These are phyloP conservation scores for Kickxella alabastrina DNA, from an alignment of 192 early-diverging fungal species.

Conservation along the genomic window DNA sequence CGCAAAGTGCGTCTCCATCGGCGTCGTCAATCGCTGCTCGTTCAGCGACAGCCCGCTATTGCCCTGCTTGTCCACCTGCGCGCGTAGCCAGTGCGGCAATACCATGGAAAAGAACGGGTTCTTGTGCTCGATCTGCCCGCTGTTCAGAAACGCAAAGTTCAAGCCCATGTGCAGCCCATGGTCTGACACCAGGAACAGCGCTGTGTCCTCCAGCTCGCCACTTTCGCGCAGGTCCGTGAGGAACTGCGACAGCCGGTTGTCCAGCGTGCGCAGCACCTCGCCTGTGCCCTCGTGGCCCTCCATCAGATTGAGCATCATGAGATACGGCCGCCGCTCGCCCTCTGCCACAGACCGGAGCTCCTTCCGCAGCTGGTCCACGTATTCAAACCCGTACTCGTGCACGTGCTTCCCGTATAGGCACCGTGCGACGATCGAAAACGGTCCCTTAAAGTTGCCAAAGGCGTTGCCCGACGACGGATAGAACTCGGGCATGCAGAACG, in stretches of 20 bases:
- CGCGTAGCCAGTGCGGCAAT: conserved; percentile 21
- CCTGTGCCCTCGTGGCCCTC: conserved; percentile 49
- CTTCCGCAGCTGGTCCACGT: conserved; percentile 35
- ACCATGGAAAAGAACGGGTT: conserved; percentile 42
- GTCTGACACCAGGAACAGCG: conserved; percentile 41
- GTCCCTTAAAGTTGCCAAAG: conserved; percentile 46
- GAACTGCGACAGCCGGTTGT: conserved; percentile 28
- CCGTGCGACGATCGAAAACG: conserved; percentile 33
- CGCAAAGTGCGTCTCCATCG: conserved; percentile 31
- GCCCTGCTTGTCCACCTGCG: conserved; percentile 16
- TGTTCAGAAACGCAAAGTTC: conserved; percentile 38
- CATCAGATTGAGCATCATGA: conserved; percentile 41
- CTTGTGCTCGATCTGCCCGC: conserved; percentile 44
- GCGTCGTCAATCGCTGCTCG: conserved; percentile 32
- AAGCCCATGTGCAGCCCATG: conserved; percentile 52
- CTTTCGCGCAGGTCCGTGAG: conserved; percentile 32
- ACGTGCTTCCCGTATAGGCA: conserved; percentile 43
- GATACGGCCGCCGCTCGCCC: conserved; percentile 9
- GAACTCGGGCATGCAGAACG: conserved; percentile 47
- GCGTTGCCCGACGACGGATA: conserved; percentile 27
- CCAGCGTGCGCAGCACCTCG: conserved; percentile 32
- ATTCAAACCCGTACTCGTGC: conserved; percentile 40
- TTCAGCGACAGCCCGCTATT: conserved; percentile 24
- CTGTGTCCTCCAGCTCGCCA: conserved; percentile 40
- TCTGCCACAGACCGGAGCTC: conserved; percentile 1